Percentiles rank a stretch among this genome's conserved stretches.
phyloP scores from a whole-genome alignment of 2,329 filamentous ascomycete species.

The Lojkania enalia region DNA sequence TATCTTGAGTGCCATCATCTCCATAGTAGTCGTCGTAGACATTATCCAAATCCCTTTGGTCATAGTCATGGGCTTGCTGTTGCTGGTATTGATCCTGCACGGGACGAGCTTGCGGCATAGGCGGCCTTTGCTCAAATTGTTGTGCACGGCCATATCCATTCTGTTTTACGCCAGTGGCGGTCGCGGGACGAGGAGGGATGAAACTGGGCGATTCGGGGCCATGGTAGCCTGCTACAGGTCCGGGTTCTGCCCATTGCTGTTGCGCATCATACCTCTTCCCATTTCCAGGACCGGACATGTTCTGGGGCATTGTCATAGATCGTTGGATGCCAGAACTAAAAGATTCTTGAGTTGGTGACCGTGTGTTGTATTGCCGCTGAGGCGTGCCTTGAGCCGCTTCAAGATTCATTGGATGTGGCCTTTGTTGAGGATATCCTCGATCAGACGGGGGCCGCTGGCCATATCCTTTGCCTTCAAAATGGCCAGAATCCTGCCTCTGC shows the following conservation, averaged over 20 bases:
- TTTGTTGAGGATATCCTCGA: constrained; percentile 28
- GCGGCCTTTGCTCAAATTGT: constrained; percentile 34
- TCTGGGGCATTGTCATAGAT: constrained; percentile 45
- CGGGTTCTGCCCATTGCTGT: constrained; percentile 41
- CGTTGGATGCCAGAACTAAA: constrained; percentile 39
- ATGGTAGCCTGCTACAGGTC: constrained; percentile 39
- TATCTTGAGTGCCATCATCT: constrained; percentile 30
- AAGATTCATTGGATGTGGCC: constrained; percentile 29
- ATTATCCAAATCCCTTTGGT: constrained; percentile 52
- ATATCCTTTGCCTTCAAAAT: constrained; percentile 33
- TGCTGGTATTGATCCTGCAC: constrained; percentile 24
- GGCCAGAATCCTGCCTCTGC: constrained; percentile 40
- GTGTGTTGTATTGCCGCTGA: constrained; percentile 23
- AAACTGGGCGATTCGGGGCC: constrained; percentile 41
- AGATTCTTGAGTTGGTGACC: constrained; percentile 33
- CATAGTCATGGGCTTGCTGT: constrained; percentile 27
- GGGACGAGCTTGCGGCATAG: constrained; percentile 30
- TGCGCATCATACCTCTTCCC: constrained; percentile 22
- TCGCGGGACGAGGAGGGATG: constrained; percentile 42
- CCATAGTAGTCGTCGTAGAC: constrained; percentile 56
- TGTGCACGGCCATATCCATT: constrained; percentile 20
- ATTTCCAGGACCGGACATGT: constrained; percentile 19
- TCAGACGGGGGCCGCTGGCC: constrained; percentile 31
- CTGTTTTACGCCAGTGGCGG: constrained; percentile 36
- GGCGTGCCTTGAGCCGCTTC: constrained; percentile 16